These are phyloP conservation scores for Glycyrrhiza uralensis DNA, from an alignment of 306 rosid genomes.

Conservation along the genomic window DNA sequence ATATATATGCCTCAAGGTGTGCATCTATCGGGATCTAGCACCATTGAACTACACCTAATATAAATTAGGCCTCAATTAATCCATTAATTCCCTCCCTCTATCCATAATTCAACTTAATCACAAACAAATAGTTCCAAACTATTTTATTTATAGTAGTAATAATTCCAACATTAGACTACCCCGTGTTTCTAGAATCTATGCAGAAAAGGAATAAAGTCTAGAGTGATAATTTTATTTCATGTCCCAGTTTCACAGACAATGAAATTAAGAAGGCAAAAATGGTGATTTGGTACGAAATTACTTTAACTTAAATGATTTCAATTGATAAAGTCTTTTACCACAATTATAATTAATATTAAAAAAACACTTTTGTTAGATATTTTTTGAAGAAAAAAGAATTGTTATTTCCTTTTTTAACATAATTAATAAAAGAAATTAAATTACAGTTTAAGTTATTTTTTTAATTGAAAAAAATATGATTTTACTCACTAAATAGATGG, in stretches of 20 bases:
- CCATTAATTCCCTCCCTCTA: not conserved
- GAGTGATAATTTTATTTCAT: not conserved
- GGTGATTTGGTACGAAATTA: too few species aligned
- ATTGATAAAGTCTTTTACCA: not conserved
- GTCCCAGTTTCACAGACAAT: not conserved
- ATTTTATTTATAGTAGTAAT: too few species aligned
- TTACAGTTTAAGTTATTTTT: not conserved
- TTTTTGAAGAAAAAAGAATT: not conserved
- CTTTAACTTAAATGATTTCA: not conserved
- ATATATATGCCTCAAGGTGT: constrained; percentile 17
- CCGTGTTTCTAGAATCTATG: not conserved
- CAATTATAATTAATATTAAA: not conserved
- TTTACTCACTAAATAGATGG: not conserved
- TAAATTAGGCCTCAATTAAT: not conserved
- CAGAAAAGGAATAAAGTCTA: not conserved
- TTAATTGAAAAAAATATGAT: not conserved
- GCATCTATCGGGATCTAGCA: not conserved
- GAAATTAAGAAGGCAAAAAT: not conserved
- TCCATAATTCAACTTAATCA: not conserved
- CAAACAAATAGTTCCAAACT: not conserved
- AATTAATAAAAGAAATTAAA: not conserved
- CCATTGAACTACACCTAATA: not conserved
- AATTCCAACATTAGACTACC: not conserved
- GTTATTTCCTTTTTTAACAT: not conserved
- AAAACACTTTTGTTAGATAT: not conserved